Base-by-base conservation (phyloP, 2,329 filamentous ascomycete genomes). In the Colletotrichum melonis region DNA sequence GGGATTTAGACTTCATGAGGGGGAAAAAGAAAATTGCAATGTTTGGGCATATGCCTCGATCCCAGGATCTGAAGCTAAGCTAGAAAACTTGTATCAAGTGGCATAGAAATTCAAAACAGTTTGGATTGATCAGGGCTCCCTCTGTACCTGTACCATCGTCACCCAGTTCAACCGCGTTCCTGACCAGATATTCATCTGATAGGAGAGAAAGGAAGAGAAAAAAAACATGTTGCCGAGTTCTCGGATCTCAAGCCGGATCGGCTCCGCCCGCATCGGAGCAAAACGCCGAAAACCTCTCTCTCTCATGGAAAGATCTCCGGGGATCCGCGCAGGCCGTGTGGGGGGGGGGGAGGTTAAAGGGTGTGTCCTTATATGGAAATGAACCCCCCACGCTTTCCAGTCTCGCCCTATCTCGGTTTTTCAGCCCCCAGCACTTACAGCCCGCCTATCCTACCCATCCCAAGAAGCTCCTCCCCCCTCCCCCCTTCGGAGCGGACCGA, bases 401-500 rank as follows among this genome's bases (percentile, higher is more conserved):
- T 8, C 42, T 46, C 42, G 42, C 55, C 38, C 42, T n/a, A 28
- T 49, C 35, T 38, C 35, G 0, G 32, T 32, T 14, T 49, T 6
- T 32, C 42, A 52, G 19, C 46, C 54, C 54, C 64, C 11, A 38
- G 8, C 69, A 52, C 22, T 26, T 67, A 62, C 46, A 22, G 56
- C 24, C 58, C 16, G 56, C 24, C 52, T 16, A 24, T 11, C 32
- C 26, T 14, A 16, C 46, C 12, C 24, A 28, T 46, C 38, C 14
- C 16, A 19, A 46, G 16, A 19, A 46, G 30, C 14, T 11, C 35
- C 12, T 14, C 35, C 35, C 11, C 35, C 35, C 7, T 11, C 11
- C 35, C 11, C 35, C 32, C 49, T 42, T 72, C 58, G 70, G 70
- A 54, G 56, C 66, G 70, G 59, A 60, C 66, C 70, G 66, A 63